These are phyloP conservation scores for Polyplosphaeria fusca DNA, from an alignment of 495 filamentous ascomycete genomes.

Conservation along the genomic window DNA sequence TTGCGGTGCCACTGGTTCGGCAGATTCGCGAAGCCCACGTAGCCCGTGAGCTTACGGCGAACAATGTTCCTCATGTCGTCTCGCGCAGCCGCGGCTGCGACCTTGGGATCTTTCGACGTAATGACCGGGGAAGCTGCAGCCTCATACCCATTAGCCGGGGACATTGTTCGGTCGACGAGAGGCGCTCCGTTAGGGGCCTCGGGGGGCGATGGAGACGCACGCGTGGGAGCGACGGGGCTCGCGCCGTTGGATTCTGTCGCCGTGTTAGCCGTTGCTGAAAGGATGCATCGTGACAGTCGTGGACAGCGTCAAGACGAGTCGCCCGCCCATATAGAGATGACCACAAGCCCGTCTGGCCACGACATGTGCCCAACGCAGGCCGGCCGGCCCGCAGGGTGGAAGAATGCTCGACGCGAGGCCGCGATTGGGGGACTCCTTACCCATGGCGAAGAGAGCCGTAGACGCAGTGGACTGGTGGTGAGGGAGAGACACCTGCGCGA, in stretches of 20 bases:
- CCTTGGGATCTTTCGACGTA: constrained; percentile 81
- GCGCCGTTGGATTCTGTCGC: constrained; percentile 35
- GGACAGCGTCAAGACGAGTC: no score
- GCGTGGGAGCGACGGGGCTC: constrained; percentile 33
- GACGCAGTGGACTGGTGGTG: constrained; percentile 20
- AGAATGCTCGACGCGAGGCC: constrained; percentile 2
- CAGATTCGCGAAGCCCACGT: constrained; percentile 97
- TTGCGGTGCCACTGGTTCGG: constrained; percentile 99
- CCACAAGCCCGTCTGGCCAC: no score
- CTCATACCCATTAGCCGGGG: constrained; percentile 53
- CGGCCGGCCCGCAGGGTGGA: neutral
- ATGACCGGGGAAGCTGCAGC: constrained; percentile 57
- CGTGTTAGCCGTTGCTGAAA: constrained; percentile 10
- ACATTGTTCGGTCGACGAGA: constrained; percentile 60
- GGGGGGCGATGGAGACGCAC: constrained; percentile 40
- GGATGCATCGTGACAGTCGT: no score
- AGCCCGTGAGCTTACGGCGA: constrained; percentile 94
- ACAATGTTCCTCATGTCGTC: constrained; percentile 96
- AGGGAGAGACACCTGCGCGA: constrained; percentile 31
- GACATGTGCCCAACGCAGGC: neutral
- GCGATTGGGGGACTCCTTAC: constrained; percentile 34
- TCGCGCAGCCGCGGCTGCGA: constrained; percentile 62
- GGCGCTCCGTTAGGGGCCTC: constrained; percentile 51
- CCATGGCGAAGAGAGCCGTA: constrained; percentile 37
- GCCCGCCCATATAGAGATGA: no score